A percentile compares a stretch with the other conserved stretches of the same genome.
Conservation (phyloP, 495 filamentous ascomycete species). For the Aspergillus incahuasiensis region DNA sequence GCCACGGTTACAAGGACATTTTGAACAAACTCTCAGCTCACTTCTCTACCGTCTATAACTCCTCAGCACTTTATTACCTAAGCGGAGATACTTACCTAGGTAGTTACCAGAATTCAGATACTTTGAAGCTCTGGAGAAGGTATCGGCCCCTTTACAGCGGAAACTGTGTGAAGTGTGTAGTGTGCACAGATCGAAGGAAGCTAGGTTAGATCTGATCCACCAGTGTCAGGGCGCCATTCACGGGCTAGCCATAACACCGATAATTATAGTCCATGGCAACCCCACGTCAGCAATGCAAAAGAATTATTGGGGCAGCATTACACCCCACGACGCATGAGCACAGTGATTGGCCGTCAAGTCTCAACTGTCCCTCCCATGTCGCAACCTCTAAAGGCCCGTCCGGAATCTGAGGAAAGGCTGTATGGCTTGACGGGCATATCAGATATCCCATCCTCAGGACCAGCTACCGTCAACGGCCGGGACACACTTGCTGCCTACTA, state of each 20-base stretch:
- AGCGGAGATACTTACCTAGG: no score
- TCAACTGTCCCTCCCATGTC: slow-evolving; percentile 1
- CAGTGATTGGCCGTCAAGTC: not conserved
- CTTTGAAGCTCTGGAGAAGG: not conserved
- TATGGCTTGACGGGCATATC: slow-evolving; percentile 2
- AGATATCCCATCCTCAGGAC: slow-evolving; percentile 1
- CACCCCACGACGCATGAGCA: slow-evolving; percentile 10
- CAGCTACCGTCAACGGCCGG: not conserved
- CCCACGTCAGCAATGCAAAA: slow-evolving; percentile 8
- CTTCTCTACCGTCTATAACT: no score
- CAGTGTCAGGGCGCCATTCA: not conserved
- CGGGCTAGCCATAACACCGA: not conserved
- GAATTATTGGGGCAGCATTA: slow-evolving; percentile 3
- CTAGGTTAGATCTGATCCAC: not conserved
- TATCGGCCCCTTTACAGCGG: not conserved
- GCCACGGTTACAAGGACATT: no score
- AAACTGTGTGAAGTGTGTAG: no score
- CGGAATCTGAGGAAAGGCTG: not conserved
- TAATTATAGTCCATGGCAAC: slow-evolving; percentile 8
- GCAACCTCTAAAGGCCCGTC: slow-evolving; percentile 6
- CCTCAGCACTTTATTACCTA: no score
- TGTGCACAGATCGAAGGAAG: not conserved
- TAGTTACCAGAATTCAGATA: not conserved
- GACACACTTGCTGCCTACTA: not conserved
- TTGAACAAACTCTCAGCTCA: no score